phyloP scores from a whole-genome alignment of 768 basidiomycete species.

The Leccinellum albellum region DNA sequence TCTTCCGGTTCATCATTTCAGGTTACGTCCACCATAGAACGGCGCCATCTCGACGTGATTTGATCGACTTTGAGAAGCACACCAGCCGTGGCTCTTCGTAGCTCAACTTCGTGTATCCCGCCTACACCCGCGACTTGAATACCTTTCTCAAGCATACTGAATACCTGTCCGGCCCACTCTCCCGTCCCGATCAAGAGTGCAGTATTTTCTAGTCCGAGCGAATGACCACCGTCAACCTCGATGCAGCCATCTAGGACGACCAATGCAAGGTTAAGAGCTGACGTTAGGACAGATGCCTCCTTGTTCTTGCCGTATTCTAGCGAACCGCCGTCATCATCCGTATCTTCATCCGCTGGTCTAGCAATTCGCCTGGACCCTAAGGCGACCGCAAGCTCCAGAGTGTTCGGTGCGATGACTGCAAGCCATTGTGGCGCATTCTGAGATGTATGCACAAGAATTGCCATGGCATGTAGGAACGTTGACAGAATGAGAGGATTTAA shows the following conservation, averaged over 20 bases:
- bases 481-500: conserved; percentile 74
- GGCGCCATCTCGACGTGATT: conserved; percentile 62
- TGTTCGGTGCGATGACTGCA: conserved; percentile 73
- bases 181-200: conserved; percentile 63
- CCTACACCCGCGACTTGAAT: conserved; percentile 58
- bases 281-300: conserved; percentile 70
- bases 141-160: conserved; percentile 63
- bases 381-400: conserved; percentile 79
- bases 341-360: conserved; percentile 33
- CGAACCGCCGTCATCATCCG: conserved; percentile 29
- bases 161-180: conserved; percentile 78
- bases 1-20: not conserved
- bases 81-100: conserved; percentile 72
- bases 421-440: conserved; percentile 80
- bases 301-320: conserved; percentile 33
- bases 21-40: conserved; percentile 53
- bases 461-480: conserved; percentile 71
- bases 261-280: conserved; percentile 75
- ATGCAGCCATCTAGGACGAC: conserved; percentile 71
- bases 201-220: conserved; percentile 73
- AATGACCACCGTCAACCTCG: conserved; percentile 73
- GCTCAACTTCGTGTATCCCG: conserved; percentile 56
- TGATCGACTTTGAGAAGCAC: conserved; percentile 79
- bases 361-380: conserved; percentile 67
- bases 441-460: conserved; percentile 78